Conservation (phyloP, 129 eudicot species). For the Centrapalus pauciflorus region DNA sequence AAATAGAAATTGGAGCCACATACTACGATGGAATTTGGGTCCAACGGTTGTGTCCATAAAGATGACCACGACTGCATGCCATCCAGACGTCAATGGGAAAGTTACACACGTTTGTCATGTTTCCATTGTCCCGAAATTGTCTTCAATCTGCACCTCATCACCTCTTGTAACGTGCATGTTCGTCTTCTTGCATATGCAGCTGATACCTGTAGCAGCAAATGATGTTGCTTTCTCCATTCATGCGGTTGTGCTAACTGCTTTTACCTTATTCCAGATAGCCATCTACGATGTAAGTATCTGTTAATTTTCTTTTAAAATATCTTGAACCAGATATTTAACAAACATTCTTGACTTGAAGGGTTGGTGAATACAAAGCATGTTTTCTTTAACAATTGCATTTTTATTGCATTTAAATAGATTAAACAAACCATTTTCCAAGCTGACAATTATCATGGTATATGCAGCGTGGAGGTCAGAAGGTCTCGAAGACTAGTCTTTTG, state of each 20-base stretch:
- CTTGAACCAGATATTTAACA: neutral
- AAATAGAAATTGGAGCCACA: neutral
- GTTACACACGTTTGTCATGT: neutral
- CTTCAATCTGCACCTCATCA: neutral
- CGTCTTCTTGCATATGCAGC: constrained; percentile 36
- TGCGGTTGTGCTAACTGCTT: constrained; percentile 77
- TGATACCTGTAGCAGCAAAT: constrained; percentile 97
- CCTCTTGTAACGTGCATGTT: constrained; percentile 6
- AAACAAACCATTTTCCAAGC: neutral
- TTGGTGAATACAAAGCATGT: neutral
- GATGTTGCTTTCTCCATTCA: constrained; percentile 97
- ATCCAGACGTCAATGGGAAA: too few species aligned
- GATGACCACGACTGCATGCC: too few species aligned
- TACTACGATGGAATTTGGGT: too few species aligned
- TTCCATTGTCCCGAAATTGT: neutral
- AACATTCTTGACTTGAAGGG: neutral
- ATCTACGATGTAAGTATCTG: constrained; percentile 76
- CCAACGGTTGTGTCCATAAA: too few species aligned
- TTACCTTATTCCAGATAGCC: constrained; percentile 77
- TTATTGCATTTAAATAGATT: neutral
- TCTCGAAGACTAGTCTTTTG: constrained; percentile 53
- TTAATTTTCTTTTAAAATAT: neutral
- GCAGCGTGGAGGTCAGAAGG: constrained; percentile 86
- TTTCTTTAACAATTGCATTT: neutral
- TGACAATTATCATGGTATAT: neutral